A percentile compares a stretch with the other conserved stretches of the same genome.
Conservation (phyloP, 2,329 filamentous ascomycete genomes). For the Thielaviopsis musarum region DNA sequence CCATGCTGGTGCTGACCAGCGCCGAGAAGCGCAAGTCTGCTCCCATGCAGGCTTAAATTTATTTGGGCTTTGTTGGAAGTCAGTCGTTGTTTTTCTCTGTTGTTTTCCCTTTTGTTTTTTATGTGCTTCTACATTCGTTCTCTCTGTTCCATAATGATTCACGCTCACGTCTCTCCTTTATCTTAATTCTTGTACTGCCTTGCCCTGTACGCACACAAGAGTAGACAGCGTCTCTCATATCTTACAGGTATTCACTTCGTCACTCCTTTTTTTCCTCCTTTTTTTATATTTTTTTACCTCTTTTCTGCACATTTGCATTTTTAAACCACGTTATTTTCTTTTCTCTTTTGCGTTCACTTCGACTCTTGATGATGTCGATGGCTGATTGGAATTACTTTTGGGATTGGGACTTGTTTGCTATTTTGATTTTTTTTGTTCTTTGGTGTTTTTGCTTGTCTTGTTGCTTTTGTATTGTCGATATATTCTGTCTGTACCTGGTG, state of each 20-base stretch:
- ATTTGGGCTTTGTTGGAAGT: background rate
- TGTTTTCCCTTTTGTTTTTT: background rate
- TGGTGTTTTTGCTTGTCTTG: constrained; percentile 1
- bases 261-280: background rate
- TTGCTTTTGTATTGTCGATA: background rate
- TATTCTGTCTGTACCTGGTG: background rate
- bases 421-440: background rate
- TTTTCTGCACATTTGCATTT: constrained; percentile 1
- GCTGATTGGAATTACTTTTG: background rate
- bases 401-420: background rate
- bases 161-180: constrained; percentile 12
- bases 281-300: background rate
- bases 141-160: constrained; percentile 10
- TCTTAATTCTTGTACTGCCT: constrained; percentile 9
- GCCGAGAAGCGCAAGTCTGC: constrained; percentile 68
- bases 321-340: background rate
- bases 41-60: constrained; percentile 9
- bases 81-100: background rate
- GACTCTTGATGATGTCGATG: background rate
- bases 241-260: background rate
- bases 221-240: constrained; percentile 11
- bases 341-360: constrained; percentile 1
- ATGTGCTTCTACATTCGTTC: constrained; percentile 1
- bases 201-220: constrained; percentile 7
- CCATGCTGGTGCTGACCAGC: constrained; percentile 73